phyloP scores from a whole-genome alignment of 768 basidiomycete species.

The Strobilomyces echinocephalus region DNA sequence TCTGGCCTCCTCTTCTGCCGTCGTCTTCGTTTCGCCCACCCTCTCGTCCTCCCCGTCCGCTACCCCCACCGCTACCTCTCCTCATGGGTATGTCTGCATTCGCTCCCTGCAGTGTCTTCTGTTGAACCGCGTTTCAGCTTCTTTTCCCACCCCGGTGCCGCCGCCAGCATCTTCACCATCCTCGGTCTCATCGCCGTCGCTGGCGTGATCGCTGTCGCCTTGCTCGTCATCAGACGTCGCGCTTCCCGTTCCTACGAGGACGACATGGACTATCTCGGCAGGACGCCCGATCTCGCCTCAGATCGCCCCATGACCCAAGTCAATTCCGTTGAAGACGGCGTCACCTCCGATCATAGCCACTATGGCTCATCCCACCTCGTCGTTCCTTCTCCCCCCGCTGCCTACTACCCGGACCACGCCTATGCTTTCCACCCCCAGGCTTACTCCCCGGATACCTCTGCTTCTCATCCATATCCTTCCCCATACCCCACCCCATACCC shows the following conservation, averaged over 20 bases:
- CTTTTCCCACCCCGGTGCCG: conserved; percentile 42
- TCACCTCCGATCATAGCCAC: conserved; percentile 22
- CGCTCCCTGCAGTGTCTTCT: not conserved
- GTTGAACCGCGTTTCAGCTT: conserved; percentile 32
- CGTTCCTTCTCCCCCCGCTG: conserved; percentile 10
- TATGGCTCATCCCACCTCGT: conserved; percentile 18
- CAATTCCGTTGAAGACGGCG: conserved; percentile 12
- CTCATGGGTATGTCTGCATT: conserved; percentile 11
- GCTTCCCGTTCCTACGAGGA: conserved; percentile 22
- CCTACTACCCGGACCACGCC: conserved; percentile 24
- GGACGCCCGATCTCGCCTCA: conserved; percentile 4
- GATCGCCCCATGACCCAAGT: conserved; percentile 11
- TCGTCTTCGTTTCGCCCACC: not conserved
- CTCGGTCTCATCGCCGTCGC: conserved; percentile 36
- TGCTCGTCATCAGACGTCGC: conserved; percentile 31
- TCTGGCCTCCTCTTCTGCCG: not conserved
- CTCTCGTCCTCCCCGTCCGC: conserved; percentile 1
- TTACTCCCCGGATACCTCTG: not conserved
- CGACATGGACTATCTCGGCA: conserved; percentile 29
- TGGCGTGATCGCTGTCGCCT: conserved; percentile 25
- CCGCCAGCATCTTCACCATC: conserved; percentile 42
- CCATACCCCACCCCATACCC: conserved; percentile 1
- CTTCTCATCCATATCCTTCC: not conserved
- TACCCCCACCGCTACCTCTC: conserved; percentile 15
- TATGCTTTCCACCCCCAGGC: conserved; percentile 11